These are phyloP conservation scores for Dothiorella sarmentorum DNA, from an alignment of 2,329 filamentous ascomycete species.

Conservation along the genomic window DNA sequence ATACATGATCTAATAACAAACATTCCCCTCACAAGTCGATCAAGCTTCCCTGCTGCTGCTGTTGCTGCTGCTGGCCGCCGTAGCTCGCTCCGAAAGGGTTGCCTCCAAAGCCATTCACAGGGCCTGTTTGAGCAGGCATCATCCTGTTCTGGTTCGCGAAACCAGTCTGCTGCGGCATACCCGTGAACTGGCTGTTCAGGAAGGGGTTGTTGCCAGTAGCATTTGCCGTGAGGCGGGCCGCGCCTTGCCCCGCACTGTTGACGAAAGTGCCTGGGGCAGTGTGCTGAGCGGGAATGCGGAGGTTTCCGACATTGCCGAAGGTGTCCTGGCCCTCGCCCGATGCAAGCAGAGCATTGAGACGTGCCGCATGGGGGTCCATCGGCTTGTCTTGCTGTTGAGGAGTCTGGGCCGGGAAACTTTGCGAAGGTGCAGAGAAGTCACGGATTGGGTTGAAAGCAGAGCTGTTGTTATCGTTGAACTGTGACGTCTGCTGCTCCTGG, in stretches of 20 bases:
- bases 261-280: constrained; percentile 95
- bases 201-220: constrained; percentile 86
- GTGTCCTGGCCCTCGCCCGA: constrained; percentile 93
- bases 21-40: constrained; percentile 61
- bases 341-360: constrained; percentile 81
- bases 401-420: constrained; percentile 26
- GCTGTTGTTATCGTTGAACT: constrained; percentile 57
- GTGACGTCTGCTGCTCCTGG: constrained; percentile 78
- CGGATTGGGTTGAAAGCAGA: constrained; percentile 44
- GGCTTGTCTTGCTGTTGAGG: constrained; percentile 42
- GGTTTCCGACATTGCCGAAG: constrained; percentile 93
- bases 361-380: constrained; percentile 60
- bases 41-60: constrained; percentile 52
- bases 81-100: constrained; percentile 54
- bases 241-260: constrained; percentile 85
- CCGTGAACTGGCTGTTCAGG: constrained; percentile 77
- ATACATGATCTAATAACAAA: constrained; percentile 1
- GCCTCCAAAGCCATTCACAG: constrained; percentile 44
- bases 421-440: constrained; percentile 40
- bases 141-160: constrained; percentile 35
- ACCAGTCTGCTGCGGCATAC: constrained; percentile 49
- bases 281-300: constrained; percentile 93
- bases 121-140: constrained; percentile 51
- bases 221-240: constrained; percentile 64
- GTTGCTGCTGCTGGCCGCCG: constrained; percentile 42